A percentile compares a stretch with the other conserved stretches of the same genome.
Evolutionary conservation across 768 basidiomycete species (phyloP).

Genomic region (Mycena haematopus): DNA sequence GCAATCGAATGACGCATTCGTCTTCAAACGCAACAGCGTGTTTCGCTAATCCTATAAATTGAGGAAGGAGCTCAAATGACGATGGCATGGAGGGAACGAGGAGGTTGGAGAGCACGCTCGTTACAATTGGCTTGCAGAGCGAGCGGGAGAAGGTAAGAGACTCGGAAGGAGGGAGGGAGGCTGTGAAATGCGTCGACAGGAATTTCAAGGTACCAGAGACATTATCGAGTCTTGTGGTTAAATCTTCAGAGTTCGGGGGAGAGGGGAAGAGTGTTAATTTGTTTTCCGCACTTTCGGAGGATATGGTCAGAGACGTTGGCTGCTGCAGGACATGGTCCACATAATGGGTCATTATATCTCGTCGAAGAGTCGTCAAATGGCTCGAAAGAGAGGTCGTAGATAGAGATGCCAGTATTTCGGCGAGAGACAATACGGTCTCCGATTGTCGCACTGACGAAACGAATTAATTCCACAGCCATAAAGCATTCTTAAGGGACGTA

Average conservation of each 20-base stretch:
- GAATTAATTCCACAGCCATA: background rate
- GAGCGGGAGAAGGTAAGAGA: constrained; percentile 55
- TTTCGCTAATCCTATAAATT: constrained; percentile 63
- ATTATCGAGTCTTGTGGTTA: constrained; percentile 55
- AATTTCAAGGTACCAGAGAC: constrained; percentile 68
- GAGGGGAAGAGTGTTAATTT: constrained; percentile 56
- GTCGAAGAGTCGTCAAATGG: constrained; percentile 65
- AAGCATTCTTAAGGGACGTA: constrained; percentile 28
- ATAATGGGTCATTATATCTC: constrained; percentile 66
- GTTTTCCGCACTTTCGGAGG: constrained; percentile 46
- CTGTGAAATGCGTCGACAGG: constrained; percentile 62
- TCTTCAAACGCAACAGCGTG: constrained; percentile 74
- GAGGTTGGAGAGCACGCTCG: constrained; percentile 67
- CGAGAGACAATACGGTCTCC: constrained; percentile 54
- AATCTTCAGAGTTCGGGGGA: constrained; percentile 48
- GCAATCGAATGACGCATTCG: constrained; percentile 52
- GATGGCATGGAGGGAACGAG: constrained; percentile 76
- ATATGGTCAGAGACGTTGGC: constrained; percentile 50
- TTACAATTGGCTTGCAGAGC: constrained; percentile 65
- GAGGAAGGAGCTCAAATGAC: constrained; percentile 61
- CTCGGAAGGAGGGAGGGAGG: constrained; percentile 57
- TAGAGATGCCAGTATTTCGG: constrained; percentile 64
- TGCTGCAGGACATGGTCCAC: constrained; percentile 65
- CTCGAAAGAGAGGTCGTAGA: constrained; percentile 58
- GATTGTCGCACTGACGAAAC: constrained; percentile 63